These are phyloP conservation scores for Saccharomyces hybrid DNA, from an alignment of 1,139 yeast species.

Conservation along the genomic window DNA sequence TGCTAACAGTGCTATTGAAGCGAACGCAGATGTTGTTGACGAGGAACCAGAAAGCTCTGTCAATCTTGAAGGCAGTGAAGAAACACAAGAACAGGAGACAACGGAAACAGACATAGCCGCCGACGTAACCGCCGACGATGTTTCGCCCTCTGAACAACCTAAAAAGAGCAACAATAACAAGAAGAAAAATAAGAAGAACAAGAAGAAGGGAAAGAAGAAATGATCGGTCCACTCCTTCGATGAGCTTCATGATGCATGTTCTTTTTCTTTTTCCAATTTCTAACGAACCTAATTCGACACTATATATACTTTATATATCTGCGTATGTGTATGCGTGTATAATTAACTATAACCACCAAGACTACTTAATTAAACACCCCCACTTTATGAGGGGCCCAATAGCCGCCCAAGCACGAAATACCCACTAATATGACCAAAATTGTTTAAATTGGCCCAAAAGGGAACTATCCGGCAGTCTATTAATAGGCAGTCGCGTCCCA, in stretches of 20 bases:
- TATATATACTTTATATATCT: neutral
- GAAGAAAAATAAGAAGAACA: constrained; percentile 15
- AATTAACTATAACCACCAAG: neutral
- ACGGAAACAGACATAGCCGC: constrained; percentile 1
- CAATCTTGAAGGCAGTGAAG: constrained; percentile 1
- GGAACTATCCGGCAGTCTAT: neutral
- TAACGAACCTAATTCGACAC: neutral
- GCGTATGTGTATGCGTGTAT: neutral
- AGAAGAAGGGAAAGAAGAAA: constrained; percentile 14
- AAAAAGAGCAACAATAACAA: constrained; percentile 5
- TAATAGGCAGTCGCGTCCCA: neutral
- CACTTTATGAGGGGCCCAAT: neutral
- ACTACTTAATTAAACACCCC: neutral
- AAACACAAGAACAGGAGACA: constrained; percentile 4
- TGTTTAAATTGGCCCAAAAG: neutral
- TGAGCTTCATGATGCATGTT: neutral
- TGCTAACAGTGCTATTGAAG: neutral
- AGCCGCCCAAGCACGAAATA: neutral
- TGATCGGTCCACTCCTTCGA: neutral
- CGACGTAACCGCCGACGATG: neutral
- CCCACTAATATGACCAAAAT: neutral
- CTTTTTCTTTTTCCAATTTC: neutral
- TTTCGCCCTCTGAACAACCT: neutral
- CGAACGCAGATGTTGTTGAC: neutral
- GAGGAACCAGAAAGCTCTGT: neutral